These are phyloP conservation scores for Phaeotremella skinneri DNA, from an alignment of 768 basidiomycete genomes.

Conservation along the genomic window DNA sequence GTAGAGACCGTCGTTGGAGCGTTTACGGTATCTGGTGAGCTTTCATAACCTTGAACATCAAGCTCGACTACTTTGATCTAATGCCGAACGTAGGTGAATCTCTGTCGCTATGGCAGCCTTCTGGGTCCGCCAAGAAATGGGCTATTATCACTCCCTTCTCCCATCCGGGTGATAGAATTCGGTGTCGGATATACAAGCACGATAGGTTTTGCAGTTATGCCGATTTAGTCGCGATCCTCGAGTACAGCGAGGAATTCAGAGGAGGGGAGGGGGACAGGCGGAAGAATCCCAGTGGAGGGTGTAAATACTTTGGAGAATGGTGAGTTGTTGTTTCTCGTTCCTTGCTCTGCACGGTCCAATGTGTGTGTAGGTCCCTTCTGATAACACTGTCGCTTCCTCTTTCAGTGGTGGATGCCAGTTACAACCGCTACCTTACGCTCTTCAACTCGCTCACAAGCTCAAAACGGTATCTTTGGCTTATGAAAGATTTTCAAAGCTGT, in stretches of 20 bases:
- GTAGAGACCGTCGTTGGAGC: constrained; percentile 66
- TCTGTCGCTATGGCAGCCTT: constrained; percentile 61
- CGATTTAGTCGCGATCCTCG: constrained; percentile 54
- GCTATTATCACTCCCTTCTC: constrained; percentile 78
- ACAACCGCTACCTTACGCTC: constrained; percentile 82
- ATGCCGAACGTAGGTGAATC: constrained; percentile 24
- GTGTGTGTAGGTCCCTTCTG: too few species aligned
- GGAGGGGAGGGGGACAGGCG: constrained; percentile 58
- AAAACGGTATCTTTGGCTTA: constrained; percentile 42
- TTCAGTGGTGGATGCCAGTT: constrained; percentile 77
- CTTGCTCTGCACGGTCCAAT: too few species aligned
- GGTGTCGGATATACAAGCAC: constrained; percentile 68
- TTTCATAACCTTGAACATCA: constrained; percentile 58
- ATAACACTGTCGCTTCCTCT: background rate
- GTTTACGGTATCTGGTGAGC: constrained; percentile 59
- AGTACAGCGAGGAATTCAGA: constrained; percentile 36
- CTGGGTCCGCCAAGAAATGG: constrained; percentile 66
- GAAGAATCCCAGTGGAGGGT: constrained; percentile 65
- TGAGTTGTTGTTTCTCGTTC: constrained; percentile 47
- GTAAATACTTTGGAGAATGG: constrained; percentile 84
- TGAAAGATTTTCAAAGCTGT: constrained; percentile 52
- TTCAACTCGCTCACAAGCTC: constrained; percentile 77
- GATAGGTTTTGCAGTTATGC: constrained; percentile 68
- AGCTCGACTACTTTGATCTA: background rate
- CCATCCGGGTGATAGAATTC: constrained; percentile 76